These are phyloP conservation scores for Moricandia moricandioides DNA, from an alignment of 345 rosid genomes.

Conservation along the genomic window DNA sequence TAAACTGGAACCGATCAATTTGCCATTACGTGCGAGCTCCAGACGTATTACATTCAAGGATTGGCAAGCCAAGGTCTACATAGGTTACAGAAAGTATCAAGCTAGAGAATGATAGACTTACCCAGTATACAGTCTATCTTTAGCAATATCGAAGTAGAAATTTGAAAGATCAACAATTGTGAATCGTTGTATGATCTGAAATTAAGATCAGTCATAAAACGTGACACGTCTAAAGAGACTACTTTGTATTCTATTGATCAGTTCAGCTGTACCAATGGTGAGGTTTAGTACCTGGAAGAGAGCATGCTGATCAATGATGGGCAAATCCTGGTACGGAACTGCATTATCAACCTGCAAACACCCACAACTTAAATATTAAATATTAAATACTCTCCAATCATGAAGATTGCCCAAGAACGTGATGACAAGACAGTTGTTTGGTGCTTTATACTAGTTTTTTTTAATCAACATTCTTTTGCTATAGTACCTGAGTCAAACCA, in stretches of 20 bases:
- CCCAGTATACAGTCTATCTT: slow-evolving; percentile 97
- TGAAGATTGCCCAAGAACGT: slow-evolving; percentile 74
- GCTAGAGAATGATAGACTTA: slow-evolving; percentile 40
- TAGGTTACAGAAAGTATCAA: slow-evolving; percentile 3
- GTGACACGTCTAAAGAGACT: slow-evolving; percentile 6
- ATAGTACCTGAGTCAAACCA: slow-evolving; percentile 92
- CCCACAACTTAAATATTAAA: neutral
- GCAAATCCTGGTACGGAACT: slow-evolving; percentile 71
- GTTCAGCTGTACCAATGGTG: slow-evolving; percentile 5
- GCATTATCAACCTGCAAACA: slow-evolving; percentile 66
- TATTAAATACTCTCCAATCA: slow-evolving; percentile 74
- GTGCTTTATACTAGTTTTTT: neutral
- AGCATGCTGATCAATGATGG: slow-evolving; percentile 86
- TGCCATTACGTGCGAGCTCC: slow-evolving; percentile 79
- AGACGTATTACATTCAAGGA: slow-evolving; percentile 17
- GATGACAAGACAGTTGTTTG: slow-evolving; percentile 13
- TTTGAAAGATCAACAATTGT: slow-evolving; percentile 86
- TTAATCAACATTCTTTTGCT: neutral
- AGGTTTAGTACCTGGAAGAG: slow-evolving; percentile 73
- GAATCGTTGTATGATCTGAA: slow-evolving; percentile 82
- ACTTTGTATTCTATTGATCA: neutral
- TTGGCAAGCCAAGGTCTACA: neutral
- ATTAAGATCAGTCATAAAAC: slow-evolving; percentile 6
- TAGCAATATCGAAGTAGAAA: slow-evolving; percentile 93
- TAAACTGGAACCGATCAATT: slow-evolving; percentile 87